phyloP scores from a whole-genome alignment of 768 basidiomycete genomes.

The Naganishia kalamii region DNA sequence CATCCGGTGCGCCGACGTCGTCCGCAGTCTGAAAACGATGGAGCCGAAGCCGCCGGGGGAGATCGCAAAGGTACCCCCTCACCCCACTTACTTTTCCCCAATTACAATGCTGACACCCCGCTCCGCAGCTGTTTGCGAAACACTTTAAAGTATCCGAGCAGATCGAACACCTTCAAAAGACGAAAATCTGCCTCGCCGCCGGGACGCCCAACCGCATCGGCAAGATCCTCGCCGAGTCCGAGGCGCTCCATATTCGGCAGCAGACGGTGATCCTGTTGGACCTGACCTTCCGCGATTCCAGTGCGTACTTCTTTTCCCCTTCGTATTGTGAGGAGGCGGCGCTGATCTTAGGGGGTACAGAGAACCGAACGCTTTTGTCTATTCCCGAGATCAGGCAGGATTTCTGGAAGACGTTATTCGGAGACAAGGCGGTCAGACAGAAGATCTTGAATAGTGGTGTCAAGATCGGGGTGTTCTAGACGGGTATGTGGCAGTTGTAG shows the following conservation, averaged over 20 bases:
- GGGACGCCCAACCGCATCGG: slow-evolving; percentile 89
- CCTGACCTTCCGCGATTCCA: slow-evolving; percentile 19
- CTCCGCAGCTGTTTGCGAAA: slow-evolving; percentile 72
- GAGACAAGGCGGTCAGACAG: slow-evolving; percentile 30
- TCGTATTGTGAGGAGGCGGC: too few relatives aligned
- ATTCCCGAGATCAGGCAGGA: slow-evolving; percentile 42
- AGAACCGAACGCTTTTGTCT: slow-evolving; percentile 41
- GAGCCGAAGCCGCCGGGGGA: slow-evolving; percentile 64
- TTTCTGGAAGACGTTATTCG: slow-evolving; percentile 43
- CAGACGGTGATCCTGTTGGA: slow-evolving; percentile 24
- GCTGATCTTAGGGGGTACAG: too few relatives aligned
- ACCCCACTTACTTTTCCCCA: not conserved
- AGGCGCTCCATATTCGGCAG: slow-evolving; percentile 24
- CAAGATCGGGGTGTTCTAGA: slow-evolving; percentile 39
- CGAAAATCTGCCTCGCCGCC: slow-evolving; percentile 79
- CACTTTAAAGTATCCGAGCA: slow-evolving; percentile 89
- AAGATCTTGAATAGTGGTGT: slow-evolving; percentile 33
- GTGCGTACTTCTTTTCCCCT: too few relatives aligned
- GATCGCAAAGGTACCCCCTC: slow-evolving; percentile 61
- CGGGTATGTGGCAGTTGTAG: not conserved
- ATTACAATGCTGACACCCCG: too few relatives aligned
- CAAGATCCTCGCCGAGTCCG: slow-evolving; percentile 56
- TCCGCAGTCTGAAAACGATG: slow-evolving; percentile 47
- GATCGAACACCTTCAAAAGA: slow-evolving; percentile 69
- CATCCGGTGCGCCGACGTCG: slow-evolving; percentile 81